Base-by-base conservation (phyloP, 208 protist species). In the Leishmania lainsoni region DNA sequence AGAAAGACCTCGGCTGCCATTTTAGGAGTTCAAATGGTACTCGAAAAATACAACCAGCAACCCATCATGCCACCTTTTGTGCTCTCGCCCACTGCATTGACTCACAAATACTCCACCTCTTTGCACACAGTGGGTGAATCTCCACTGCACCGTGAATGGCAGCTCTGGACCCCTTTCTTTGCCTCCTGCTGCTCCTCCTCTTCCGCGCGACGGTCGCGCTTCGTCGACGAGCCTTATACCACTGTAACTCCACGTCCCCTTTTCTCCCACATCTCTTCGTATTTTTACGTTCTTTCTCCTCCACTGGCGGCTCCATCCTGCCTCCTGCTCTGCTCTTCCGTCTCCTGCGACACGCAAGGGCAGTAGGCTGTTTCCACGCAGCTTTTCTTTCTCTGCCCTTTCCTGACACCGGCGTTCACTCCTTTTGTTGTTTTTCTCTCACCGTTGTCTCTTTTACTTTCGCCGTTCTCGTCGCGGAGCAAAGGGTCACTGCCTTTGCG, bases 311-410 rank as follows among this genome's bases (percentile, higher is more conserved):
- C 45, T 51, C 22, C 66, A 49, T 52, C 14, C 10, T 26, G 17
- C 45, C 39, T 71, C 66, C 32, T 17, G 32, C 39, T 29, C 45
- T 52, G 39, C 42, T 73, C n/a, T 73, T 12, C 35, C 17, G 12
- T 73, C 22, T 22, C 35, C 29, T 10, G 69, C 20, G 42, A 51
- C 26, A 16, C 14, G 45, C 39, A 45, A 51, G 42, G 26, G 6
- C 35, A 65, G 54, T 49, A 66, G 9, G 73, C 51, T 65, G 51
- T 32, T 17, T 52, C 5, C 29, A 39, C 51, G n/a, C 56, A 58
- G 52, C 56, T 59, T 79, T 81, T 54, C 68, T 51, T 58, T 81
- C 51, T 42, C 48, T 45, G 26, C 58, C 29, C 20, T 32, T 79
- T 52, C 29, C 51, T 45, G 35, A 12, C 16, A 52, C 76, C 35